Evolutionary conservation across 2,329 filamentous ascomycete genomes (phyloP), one percentile per base, ranked within the genome.

Genomic region (Alternaria panax): DNA sequence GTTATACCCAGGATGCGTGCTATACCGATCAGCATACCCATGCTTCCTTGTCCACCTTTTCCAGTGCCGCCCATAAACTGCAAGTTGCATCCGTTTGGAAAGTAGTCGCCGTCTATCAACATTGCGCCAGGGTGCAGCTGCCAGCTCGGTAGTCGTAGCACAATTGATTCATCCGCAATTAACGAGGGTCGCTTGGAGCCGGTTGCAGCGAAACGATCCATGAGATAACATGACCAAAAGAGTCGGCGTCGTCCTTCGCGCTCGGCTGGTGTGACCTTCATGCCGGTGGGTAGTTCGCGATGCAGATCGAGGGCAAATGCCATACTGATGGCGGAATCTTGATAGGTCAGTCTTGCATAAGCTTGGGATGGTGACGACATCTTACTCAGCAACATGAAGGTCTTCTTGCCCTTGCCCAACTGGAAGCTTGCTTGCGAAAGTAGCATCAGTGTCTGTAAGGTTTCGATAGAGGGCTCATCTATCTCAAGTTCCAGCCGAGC

Each of bases 211-310:
- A 94, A 95, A n/a, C 91, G 86, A 73, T 96, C 92, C 77, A 96
- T 88, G 25, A 96, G 81, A 69, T 95, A 96, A 73, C 91, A 94
- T 2, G 91, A 89, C 92, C 92, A 96, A 77, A 96, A 96, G 2
- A 96, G 81, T n/a, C 91, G 86, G 54, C 92, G 84, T 45, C 91
- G 85, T 71, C 89, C 88, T 79, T 96, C 92, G 56, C 90, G 86
- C 72, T 96, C 92, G 4, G 87, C 81, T 0, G 87, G 83, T 0
- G 87, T 86, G 11, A 91, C 83, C 55, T 86, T 85, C 12, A 86
- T 81, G 51, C 86, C 85, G 6, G 82, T 73, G 24, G 92, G 88
- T 42, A 90, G 80, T 78, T 96, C 92, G 30, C 91, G 87, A 72
- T 96, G 91, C 3, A 95, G 81, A 71, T 93, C 91, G 11, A 96